These are phyloP conservation scores for Eutrema heterophyllum DNA, from an alignment of 345 rosid species.

Conservation along the genomic window DNA sequence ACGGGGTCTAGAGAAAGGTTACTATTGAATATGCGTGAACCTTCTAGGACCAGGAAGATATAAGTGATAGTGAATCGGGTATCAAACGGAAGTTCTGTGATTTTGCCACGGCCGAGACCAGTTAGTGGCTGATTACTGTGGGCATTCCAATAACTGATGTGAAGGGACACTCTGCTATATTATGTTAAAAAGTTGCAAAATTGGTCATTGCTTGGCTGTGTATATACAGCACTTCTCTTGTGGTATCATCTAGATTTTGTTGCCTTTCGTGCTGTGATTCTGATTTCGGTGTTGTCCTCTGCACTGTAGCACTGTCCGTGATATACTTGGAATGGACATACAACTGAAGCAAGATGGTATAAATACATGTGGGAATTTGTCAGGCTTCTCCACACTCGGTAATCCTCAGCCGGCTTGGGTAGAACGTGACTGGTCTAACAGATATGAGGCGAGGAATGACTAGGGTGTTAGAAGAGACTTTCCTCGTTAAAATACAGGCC, in stretches of 20 bases:
- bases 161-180: background rate
- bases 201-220: background rate
- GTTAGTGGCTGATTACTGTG: background rate
- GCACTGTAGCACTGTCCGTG: background rate
- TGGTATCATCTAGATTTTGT: background rate
- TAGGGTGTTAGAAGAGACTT: background rate
- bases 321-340: slow-evolving; percentile 1
- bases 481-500: background rate
- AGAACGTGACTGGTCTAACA: background rate
- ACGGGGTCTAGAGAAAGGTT: slow-evolving; percentile 60
- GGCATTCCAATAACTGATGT: background rate
- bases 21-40: slow-evolving; percentile 28
- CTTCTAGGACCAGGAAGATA: slow-evolving; percentile 13
- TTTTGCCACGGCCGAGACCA: background rate
- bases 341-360: background rate
- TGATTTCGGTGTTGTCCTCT: background rate
- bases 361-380: slow-evolving; percentile 2
- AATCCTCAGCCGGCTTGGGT: slow-evolving; percentile 7
- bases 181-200: background rate
- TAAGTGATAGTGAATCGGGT: slow-evolving; percentile 10
- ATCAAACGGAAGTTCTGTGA: background rate
- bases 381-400: background rate
- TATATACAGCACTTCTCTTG: background rate
- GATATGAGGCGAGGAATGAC: background rate
- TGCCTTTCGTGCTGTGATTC: slow-evolving; percentile 3